These are phyloP conservation scores for Punctularia strigosozonata DNA, from an alignment of 768 basidiomycete genomes.

Conservation along the genomic window DNA sequence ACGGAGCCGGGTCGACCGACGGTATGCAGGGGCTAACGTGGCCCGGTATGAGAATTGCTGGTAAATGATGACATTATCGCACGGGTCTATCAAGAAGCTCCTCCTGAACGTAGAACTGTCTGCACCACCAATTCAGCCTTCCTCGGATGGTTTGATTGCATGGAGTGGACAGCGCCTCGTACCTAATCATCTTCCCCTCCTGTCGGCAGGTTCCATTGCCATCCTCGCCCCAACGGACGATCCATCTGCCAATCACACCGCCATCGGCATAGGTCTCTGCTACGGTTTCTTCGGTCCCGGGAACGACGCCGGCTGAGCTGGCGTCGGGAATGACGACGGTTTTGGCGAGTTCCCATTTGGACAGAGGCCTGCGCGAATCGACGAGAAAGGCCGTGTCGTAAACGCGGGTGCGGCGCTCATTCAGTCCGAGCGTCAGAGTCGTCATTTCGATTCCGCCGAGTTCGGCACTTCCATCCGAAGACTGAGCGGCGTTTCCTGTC, in stretches of 20 bases:
- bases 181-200: conserved; percentile 60
- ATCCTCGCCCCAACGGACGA: conserved; percentile 62
- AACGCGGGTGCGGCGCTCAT: conserved; percentile 53
- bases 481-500: conserved; percentile 6
- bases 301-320: conserved; percentile 17
- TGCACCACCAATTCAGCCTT: conserved; percentile 8
- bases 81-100: conserved; percentile 23
- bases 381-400: conserved; percentile 68
- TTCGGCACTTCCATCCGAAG: conserved; percentile 2
- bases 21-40: too few relatives aligned
- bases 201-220: conserved; percentile 52
- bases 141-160: not conserved
- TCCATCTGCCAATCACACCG: conserved; percentile 64
- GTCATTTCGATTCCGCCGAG: conserved; percentile 55
- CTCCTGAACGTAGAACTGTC: conserved; percentile 43
- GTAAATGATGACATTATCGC: conserved; percentile 5
- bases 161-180: conserved; percentile 12
- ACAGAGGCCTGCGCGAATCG: conserved; percentile 55
- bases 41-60: too few relatives aligned
- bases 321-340: conserved; percentile 33
- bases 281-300: conserved; percentile 61
- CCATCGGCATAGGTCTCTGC: conserved; percentile 58
- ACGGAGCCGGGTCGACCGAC: too few relatives aligned
- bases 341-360: conserved; percentile 69
- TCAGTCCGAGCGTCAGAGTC: conserved; percentile 50